Conservation (phyloP, 2,329 filamentous ascomycete genomes). For the Aspergillus pseudotamarii region DNA sequence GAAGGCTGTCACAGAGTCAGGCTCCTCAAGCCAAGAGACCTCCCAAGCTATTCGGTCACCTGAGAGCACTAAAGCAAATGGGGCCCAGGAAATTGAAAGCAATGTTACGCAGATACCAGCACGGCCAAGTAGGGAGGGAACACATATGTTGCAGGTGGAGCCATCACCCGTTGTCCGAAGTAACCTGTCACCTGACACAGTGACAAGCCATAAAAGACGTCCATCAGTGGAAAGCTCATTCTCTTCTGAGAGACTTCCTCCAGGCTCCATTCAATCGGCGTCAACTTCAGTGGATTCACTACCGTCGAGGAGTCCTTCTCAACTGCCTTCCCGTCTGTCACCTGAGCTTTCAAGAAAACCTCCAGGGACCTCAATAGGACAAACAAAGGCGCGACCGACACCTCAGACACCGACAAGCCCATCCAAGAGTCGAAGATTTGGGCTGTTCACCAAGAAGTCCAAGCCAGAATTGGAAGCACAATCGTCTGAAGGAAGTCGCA, state of each 20-base stretch:
- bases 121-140: constrained; percentile 70
- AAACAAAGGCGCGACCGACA: constrained; percentile 23
- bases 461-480: constrained; percentile 62
- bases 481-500: constrained; percentile 53
- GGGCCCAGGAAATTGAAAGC: constrained; percentile 1
- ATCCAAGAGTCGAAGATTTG: constrained; percentile 65
- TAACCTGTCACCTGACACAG: constrained; percentile 54
- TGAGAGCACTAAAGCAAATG: neutral
- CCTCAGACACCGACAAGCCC: constrained; percentile 32
- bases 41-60: neutral
- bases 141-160: constrained; percentile 60
- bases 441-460: constrained; percentile 73
- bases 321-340: constrained; percentile 38
- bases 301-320: constrained; percentile 34
- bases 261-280: constrained; percentile 34
- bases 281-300: constrained; percentile 43
- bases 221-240: constrained; percentile 51
- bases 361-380: constrained; percentile 41
- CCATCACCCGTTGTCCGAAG: constrained; percentile 60
- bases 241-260: constrained; percentile 33
- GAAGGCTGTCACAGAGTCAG: constrained; percentile 24
- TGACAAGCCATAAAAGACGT: constrained; percentile 53
- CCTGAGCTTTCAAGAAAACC: constrained; percentile 33
- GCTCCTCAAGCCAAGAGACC: neutral
- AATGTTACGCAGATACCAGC: constrained; percentile 50